These are phyloP conservation scores for Acer yangbiense DNA, from an alignment of 345 rosid genomes.

Conservation along the genomic window DNA sequence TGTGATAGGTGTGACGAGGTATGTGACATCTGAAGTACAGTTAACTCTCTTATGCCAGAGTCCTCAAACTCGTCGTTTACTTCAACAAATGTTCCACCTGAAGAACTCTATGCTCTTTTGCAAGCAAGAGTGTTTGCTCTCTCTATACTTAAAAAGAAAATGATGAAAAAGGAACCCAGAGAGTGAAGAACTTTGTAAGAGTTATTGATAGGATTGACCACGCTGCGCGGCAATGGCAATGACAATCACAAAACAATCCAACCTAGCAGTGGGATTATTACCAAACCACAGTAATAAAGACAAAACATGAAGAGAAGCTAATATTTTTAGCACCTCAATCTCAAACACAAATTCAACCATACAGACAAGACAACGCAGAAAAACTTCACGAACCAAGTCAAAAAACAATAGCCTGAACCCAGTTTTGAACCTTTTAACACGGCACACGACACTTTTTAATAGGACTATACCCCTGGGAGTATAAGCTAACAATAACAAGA, in stretches of 20 bases:
- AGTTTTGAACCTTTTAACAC: no score
- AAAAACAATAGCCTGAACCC: not conserved
- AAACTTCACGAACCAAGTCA: not conserved
- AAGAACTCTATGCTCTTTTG: not conserved
- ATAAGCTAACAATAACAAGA: not conserved
- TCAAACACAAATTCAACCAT: not conserved
- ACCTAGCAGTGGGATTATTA: not conserved
- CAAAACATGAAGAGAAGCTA: no score
- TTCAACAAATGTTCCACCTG: not conserved
- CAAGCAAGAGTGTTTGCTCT: not conserved
- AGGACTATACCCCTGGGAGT: no score
- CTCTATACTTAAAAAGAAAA: not conserved
- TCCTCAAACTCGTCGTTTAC: not conserved
- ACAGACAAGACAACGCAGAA: not conserved
- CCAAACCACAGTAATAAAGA: no score
- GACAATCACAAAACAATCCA: not conserved
- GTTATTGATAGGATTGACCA: not conserved
- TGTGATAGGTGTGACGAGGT: not conserved
- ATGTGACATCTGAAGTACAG: not conserved
- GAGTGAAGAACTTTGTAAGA: not conserved
- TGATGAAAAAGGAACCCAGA: not conserved
- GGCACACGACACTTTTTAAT: no score
- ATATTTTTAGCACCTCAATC: not conserved
- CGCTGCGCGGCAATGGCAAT: not conserved
- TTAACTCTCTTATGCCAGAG: not conserved